A percentile compares a stretch with the other conserved stretches of the same genome.
Conservation (phyloP, 345 rosid genomes). For the Brassica nigra region DNA sequence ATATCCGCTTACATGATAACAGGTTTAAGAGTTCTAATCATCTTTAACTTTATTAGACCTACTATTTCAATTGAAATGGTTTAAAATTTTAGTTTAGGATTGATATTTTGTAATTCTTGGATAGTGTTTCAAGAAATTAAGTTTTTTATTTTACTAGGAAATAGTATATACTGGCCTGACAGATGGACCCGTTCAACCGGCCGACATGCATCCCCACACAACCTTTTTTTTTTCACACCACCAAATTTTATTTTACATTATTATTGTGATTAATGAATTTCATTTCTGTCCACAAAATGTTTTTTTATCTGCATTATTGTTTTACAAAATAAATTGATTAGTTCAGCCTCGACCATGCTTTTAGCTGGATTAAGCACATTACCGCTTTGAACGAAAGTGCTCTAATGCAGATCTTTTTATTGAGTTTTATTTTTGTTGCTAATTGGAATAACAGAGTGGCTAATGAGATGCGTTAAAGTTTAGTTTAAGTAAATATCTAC, state of each 20-base stretch:
- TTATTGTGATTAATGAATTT: not conserved
- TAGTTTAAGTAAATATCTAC: not conserved
- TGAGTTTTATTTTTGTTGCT: not conserved
- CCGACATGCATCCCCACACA: slow-evolving; percentile 52
- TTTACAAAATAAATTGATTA: not conserved
- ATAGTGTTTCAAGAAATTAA: not conserved
- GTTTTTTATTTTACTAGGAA: not conserved
- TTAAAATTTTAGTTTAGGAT: not conserved
- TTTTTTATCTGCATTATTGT: not conserved
- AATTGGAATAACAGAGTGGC: not conserved
- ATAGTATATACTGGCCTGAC: slow-evolving; percentile 4
- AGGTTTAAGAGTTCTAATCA: not conserved
- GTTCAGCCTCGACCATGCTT: not conserved
- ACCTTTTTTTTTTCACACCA: slow-evolving; percentile 16
- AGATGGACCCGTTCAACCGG: slow-evolving; percentile 44
- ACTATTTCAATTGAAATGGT: not conserved
- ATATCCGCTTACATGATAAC: not conserved
- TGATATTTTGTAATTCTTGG: not conserved
- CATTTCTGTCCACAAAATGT: too few species aligned
- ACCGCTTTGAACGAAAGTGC: not conserved
- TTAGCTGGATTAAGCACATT: not conserved
- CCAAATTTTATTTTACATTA: not conserved
- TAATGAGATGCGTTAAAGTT: not conserved
- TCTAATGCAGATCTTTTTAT: not conserved
- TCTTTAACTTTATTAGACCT: not conserved